phyloP scores from a whole-genome alignment of 2,329 filamentous ascomycete species.

The Ophiocordyceps camponoti-saundersi region DNA sequence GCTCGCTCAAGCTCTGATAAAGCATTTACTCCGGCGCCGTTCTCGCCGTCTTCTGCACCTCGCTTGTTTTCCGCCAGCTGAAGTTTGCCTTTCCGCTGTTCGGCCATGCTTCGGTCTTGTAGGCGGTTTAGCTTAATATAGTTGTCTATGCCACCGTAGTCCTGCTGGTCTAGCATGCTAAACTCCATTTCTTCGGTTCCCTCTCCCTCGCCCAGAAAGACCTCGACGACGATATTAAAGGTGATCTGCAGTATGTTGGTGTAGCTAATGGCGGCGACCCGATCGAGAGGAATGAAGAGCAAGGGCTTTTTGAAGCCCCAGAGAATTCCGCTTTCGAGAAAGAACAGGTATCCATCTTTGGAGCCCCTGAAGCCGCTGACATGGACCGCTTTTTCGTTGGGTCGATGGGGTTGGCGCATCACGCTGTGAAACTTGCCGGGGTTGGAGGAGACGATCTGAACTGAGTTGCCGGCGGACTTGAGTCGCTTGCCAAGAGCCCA shows the following conservation, averaged over 20 bases:
- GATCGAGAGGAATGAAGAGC: conserved; percentile 43
- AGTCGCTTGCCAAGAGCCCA: conserved; percentile 41
- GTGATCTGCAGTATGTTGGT: conserved; percentile 51
- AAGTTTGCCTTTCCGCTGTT: conserved; percentile 47
- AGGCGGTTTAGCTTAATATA: conserved; percentile 45
- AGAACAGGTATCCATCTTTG: conserved; percentile 53
- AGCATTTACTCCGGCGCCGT: conserved; percentile 17
- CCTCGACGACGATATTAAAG: conserved; percentile 49
- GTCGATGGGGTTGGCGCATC: conserved; percentile 38
- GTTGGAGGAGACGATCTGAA: conserved; percentile 34
- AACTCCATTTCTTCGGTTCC: conserved; percentile 47
- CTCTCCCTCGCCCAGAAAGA: conserved; percentile 30
- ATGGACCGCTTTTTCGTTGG: conserved; percentile 45
- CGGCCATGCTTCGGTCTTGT: conserved; percentile 52
- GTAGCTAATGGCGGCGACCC: conserved; percentile 47
- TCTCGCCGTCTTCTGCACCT: conserved; percentile 20
- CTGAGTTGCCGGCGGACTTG: conserved; percentile 26
- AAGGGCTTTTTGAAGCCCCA: conserved; percentile 58
- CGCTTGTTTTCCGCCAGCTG: conserved; percentile 43
- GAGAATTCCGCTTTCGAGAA: conserved; percentile 47
- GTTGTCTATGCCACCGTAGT: conserved; percentile 46
- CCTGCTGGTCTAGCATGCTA: conserved; percentile 52
- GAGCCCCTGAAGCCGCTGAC: conserved; percentile 49
- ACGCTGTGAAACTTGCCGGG: conserved; percentile 39
- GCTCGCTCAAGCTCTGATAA: conserved; percentile 33